Evolutionary conservation across 768 basidiomycete species (phyloP).

Genomic region (Gloeophyllum trabeum): DNA sequence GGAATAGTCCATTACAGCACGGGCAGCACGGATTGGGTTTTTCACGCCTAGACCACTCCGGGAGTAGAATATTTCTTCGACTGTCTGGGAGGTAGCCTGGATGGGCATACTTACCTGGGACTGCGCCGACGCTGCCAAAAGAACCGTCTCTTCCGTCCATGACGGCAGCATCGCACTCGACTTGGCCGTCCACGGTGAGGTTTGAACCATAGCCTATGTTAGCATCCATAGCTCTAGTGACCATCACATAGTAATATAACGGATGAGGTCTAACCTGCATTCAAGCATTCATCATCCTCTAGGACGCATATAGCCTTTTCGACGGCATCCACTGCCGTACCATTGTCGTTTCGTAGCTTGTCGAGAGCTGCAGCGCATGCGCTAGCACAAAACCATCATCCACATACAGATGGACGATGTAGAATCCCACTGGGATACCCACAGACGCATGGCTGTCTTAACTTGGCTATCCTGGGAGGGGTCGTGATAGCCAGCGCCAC

Average conservation of each 20-base stretch:
- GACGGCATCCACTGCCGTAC: conserved; percentile 34
- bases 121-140: conserved; percentile 72
- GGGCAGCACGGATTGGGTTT: conserved; percentile 59
- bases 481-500: conserved; percentile 65
- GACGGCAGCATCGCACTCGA: conserved; percentile 77
- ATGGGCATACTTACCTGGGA: conserved; percentile 37
- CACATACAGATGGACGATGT: conserved; percentile 2
- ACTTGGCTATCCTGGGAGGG: conserved; percentile 33
- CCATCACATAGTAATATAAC: conserved; percentile 1
- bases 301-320: conserved; percentile 43
- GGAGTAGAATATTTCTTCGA: neutral
- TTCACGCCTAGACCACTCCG: conserved; percentile 61
- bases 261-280: conserved; percentile 41
- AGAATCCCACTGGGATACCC: conserved; percentile 8
- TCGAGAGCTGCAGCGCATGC: conserved; percentile 38
- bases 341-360: conserved; percentile 6
- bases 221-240: neutral
- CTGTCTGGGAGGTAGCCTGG: neutral
- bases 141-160: conserved; percentile 37
- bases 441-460: conserved; percentile 48
- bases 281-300: conserved; percentile 58
- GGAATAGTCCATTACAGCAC: conserved; percentile 42
- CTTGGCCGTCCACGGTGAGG: conserved; percentile 57
- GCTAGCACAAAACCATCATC: conserved; percentile 20
- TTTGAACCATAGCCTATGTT: conserved; percentile 64